Evolutionary conservation across 768 basidiomycete genomes (phyloP), one percentile per base, ranked within the genome.

Genomic region (Hypholoma fasciculare): DNA sequence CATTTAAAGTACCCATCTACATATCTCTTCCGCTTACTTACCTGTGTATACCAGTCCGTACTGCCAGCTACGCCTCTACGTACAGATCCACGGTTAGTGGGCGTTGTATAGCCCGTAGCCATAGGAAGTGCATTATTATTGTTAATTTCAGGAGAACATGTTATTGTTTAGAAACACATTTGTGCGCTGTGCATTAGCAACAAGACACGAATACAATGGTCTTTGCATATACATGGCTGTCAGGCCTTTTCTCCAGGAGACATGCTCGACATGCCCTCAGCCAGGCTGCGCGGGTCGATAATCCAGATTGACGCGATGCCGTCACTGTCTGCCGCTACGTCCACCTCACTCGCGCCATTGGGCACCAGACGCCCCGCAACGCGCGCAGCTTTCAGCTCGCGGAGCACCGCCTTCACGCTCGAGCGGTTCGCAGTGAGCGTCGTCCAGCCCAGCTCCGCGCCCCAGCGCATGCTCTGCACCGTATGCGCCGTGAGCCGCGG

Each of bases 341-440:
- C 48, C 23, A 16, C 27, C 11, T 11, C 23, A 7, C 48, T 12
- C 27, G 48, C 23, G 23, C 26, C 23, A 9, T 47, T 19, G 17
- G 6, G 46, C 7, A 49, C 17, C 3, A 76, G 57, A 37, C 70
- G 65, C 1, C 72, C 72, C 30, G 70, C 67, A 26, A 73, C 64
- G 30, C 73, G 73, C 2, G 74, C 72, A 14, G 70, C 65, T 56
- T 76, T 82, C 70, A 93, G 80, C 69, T 89, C 89, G 59, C 85
- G 77, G 58, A 94, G 59, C n/a, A 95, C 76, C 20, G 86, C 86
- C 65, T 81, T 86, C 23, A 94, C 84, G 62, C 92, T 92, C 30
- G 87, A 80, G 61, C 84, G 79, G 63, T 96, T 96, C 8, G 92
- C 92, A 4, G 93, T 95, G 49, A 96, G 74, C n/a, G 90, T 92